These are phyloP conservation scores for Mortierella antarctica DNA, from an alignment of 192 early-diverging fungal species.

Conservation along the genomic window DNA sequence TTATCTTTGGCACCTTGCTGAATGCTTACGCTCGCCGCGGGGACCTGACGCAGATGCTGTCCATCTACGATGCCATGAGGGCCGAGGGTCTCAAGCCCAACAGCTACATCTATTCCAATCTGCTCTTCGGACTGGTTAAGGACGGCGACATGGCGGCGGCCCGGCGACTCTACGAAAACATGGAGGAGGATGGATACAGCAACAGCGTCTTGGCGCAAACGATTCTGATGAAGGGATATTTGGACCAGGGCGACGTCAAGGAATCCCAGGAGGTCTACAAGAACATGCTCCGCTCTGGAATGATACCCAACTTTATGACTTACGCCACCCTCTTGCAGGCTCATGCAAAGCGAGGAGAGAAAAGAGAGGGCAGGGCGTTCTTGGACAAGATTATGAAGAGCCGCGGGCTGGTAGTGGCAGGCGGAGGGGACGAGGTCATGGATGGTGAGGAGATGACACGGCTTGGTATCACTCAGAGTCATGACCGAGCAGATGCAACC, in stretches of 20 bases:
- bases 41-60: constrained; percentile 55
- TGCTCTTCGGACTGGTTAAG: constrained; percentile 55
- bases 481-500: constrained; percentile 4
- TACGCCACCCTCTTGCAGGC: constrained; percentile 59
- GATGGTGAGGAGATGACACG: constrained; percentile 12
- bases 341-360: constrained; percentile 42
- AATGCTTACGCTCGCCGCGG: constrained; percentile 71
- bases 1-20: constrained; percentile 87
- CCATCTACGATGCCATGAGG: constrained; percentile 59
- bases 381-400: constrained; percentile 40
- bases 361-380: constrained; percentile 30
- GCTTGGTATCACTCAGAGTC: constrained; percentile 8
- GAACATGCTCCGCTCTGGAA: constrained; percentile 51
- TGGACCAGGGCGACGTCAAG: constrained; percentile 36
- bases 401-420: constrained; percentile 18
- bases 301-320: constrained; percentile 58
- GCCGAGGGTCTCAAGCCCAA: constrained; percentile 49
- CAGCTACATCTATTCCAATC: constrained; percentile 57
- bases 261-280: constrained; percentile 54
- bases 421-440: constrained; percentile 2
- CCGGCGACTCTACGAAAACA: constrained; percentile 50
- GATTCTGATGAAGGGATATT: constrained; percentile 62
- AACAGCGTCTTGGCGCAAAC: constrained; percentile 56
- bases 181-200: constrained; percentile 53
- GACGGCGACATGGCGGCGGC: constrained; percentile 53